Conservation (phyloP, 2,329 filamentous ascomycete genomes). For the Botrytis cinerea region DNA sequence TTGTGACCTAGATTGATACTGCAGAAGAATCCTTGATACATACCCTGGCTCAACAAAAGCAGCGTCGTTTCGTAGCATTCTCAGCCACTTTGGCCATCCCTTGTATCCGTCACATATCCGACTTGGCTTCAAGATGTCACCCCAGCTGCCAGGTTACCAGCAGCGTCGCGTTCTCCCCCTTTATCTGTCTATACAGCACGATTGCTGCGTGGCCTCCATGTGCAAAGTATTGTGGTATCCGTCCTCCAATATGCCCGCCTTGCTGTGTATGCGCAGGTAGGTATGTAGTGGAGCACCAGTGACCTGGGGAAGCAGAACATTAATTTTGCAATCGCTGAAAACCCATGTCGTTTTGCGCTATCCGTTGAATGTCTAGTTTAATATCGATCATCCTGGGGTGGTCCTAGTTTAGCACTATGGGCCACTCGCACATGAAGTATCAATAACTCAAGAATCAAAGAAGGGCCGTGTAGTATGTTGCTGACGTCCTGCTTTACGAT, state of each 20-base stretch:
- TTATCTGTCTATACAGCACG: background rate
- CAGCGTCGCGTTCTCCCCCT: background rate
- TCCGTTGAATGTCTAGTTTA: background rate
- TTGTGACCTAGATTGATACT: background rate
- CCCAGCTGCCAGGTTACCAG: background rate
- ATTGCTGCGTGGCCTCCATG: background rate
- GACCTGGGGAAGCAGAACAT: background rate
- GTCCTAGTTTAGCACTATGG: background rate
- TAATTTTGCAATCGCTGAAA: background rate
- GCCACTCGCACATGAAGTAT: background rate
- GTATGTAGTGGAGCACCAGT: background rate
- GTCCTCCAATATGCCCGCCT: background rate
- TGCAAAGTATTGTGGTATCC: background rate
- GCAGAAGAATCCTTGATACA: background rate
- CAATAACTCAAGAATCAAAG: background rate
- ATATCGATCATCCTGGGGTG: background rate
- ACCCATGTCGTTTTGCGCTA: background rate
- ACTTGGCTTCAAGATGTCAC: conserved; percentile 10
- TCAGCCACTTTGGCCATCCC: conserved; percentile 13
- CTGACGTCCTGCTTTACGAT: too few relatives aligned
- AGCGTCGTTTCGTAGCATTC: background rate
- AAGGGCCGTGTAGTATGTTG: background rate
- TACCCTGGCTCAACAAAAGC: background rate
- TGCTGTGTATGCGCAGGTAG: background rate
- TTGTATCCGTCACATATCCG: conserved; percentile 6